Evolutionary conservation across 2,329 filamentous ascomycete species (phyloP), one percentile per base, ranked within the genome.

Genomic region (Juglanconis juglandina): DNA sequence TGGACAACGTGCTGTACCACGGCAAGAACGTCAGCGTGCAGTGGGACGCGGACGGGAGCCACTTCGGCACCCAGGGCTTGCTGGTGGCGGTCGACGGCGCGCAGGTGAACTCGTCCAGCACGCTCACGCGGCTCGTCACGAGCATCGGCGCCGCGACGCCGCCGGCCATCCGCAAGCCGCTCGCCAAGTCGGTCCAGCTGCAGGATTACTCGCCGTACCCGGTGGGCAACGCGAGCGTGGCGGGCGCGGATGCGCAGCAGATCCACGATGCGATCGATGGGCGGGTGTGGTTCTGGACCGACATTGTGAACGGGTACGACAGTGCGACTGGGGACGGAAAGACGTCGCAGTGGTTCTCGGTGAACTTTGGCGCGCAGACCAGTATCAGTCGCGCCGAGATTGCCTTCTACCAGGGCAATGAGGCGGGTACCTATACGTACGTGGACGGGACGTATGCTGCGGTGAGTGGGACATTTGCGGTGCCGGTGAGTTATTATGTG

Each of bases 1-100:
- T 73, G 1, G 75, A 78, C 58, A 67, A 71, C 24, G 69, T 78
- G 13, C 60, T 72, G 3, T 79, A 79, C 63, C 76, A 79, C 62
- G 76, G 76, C 3, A 72, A 73, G 56, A 70, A 72, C 11, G 65
- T 79, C 30, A 70, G 72, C 14, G 70, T 79, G 0, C 73, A 77
- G 63, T 79, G 76, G 75, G 75, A 78, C 33, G 67, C 66, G 1
- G 65, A 65, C 53, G 74, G 73, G 3, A 69, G 67, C 1, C 69
- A 65, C 37, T 76, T 74, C 50, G 68, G 69, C 34, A 61, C 66
- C 33, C 61, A 65, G 0, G 73, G 73, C 7, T 68, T 76, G 4
- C 66, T 67, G 8, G 55, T 76, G 13, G 72, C 74, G 59, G 65
- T 76, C 30, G 72, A 75, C 60, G 72, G 72, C 9, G 58, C 62